Evolutionary conservation across 202 grass and related monocot genomes (phyloP).

Genomic region (Schoenoplectus triqueter): DNA sequence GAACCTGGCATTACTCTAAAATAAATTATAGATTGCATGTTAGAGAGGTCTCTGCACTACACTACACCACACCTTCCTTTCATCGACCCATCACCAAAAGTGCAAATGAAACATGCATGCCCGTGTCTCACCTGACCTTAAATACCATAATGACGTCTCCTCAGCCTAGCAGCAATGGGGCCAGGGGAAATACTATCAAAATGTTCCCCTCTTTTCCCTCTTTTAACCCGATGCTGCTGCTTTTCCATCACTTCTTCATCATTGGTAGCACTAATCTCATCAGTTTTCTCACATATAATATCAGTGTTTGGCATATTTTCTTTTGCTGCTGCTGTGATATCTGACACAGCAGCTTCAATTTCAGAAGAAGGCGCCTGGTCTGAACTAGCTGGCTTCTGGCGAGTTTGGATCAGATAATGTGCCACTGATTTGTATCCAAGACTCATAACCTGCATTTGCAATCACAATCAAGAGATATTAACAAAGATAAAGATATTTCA

Average conservation of each 20-base stretch:
- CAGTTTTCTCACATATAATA: neutral
- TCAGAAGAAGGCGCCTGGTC: conserved; percentile 46
- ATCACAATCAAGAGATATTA: conserved; percentile 8
- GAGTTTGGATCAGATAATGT: conserved; percentile 83
- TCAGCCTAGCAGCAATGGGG: conserved; percentile 20
- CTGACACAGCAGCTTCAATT: neutral
- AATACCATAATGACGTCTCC: conserved; percentile 27
- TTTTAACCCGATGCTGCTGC: neutral
- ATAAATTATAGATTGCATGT: neutral
- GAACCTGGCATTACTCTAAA: neutral
- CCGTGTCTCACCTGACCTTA: neutral
- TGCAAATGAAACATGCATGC: neutral
- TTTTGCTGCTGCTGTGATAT: neutral
- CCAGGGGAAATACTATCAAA: neutral
- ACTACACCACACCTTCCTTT: neutral
- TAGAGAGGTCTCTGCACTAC: neutral
- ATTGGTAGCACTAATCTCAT: neutral
- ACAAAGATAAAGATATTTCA: neutral
- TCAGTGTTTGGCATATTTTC: conserved; percentile 20
- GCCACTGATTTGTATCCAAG: conserved; percentile 90
- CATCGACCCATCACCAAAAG: neutral
- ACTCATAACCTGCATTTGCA: conserved; percentile 50
- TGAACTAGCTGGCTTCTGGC: conserved; percentile 28
- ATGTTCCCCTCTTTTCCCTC: neutral
- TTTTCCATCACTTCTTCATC: neutral